Evolutionary conservation across 805 yeast species (phyloP), one percentile per base, ranked within the genome.

Genomic region (Saturnispora diversa): DNA sequence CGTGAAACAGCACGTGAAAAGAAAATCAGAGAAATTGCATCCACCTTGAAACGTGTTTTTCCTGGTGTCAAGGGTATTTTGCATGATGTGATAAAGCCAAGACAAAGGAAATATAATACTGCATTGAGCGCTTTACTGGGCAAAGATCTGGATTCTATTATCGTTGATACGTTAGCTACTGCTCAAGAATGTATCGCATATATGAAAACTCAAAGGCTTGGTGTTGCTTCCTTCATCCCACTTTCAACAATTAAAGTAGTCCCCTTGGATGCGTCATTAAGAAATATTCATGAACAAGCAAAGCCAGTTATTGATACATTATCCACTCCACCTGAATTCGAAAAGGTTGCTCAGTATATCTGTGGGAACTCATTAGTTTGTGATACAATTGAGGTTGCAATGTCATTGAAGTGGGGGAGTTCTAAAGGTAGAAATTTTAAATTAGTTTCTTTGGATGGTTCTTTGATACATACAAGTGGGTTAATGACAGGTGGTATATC

Each of bases 401-500:
- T 79, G 53, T 63, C 68, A 1, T 62, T 90, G 43, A 77, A 84
- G 54, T 85, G 95, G 90, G 67, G 68, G 15, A 28, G 11, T 7
- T 13, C 26, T 7, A 62, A 64, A 27, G 64, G 69, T 6, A 60
- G 75, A 22, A 70, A 70, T 36, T 76, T 75, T 30, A 86, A 84
- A 56, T 58, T 83, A 36, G 94, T 88, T 2, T 75, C 95, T 1
- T 52, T 85, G 11, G 86, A 85, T 37, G 98, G 98, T 2, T 75
- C 90, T 0, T 66, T 87, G 23, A 83, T 92, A 35, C 86, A 85
- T 54, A 77, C 76, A 52, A 79, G 90, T 4, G 95, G 95, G 6
- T 67, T 87, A 27, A 85, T 92, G 94, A 82, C 97, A 7, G 97
- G 97, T 57, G 97, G 97, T 49, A 63, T 68, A 22, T 68, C 75